Base-by-base conservation (phyloP, 768 basidiomycete genomes). In the Flagelloscypha sp. region DNA sequence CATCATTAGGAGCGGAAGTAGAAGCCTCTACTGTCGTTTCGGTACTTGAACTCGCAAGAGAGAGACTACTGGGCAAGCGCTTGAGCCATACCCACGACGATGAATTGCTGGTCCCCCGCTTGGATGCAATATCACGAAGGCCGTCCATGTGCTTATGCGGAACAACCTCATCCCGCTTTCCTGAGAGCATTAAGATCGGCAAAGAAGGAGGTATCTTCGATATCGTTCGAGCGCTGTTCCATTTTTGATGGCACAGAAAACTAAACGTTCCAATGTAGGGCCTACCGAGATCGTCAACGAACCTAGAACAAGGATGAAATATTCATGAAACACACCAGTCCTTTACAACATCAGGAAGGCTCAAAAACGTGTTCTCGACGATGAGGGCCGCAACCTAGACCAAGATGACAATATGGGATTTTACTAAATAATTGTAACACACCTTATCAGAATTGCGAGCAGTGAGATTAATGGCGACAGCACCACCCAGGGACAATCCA, bases 361-460 rank as follows among this genome's bases (percentile, higher is more conserved):
- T 77, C 21, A 72, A 59, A 55, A 84, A 84, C 5, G 83, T 83
- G 54, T 85, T 85, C 56, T 85, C 83, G 33, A 84, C 57, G 33
- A 85, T 66, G 16, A 84, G 58, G 0, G 72, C 83, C 8, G 58
- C 36, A 27, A 82, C 63, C 72, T 79, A 37, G 27, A 25, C 20
- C 16, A 24, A 2, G n/a, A 30, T 22, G 19, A 12, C n/a, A 16
- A 23, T 6, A 16, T 35, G 27, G 18, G 30, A 7, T 2, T 4
- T 5, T 0, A 8, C 17, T 28, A 16, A 12, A 18, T 13, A 1
- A 2, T 11, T 3, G 19, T 19, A 29, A 53, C 63, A 35, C 41
- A 71, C 76, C 34, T 67, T 58, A 15, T 66, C 52, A 1, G 72
- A 62, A 47, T 80, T 82, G 9, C 64, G 63, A 31, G 67, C 68